Percentiles rank a stretch among this genome's conserved stretches.
phyloP scores from a whole-genome alignment of 2,329 filamentous ascomycete genomes.

The Epichloe brachyelytri region DNA sequence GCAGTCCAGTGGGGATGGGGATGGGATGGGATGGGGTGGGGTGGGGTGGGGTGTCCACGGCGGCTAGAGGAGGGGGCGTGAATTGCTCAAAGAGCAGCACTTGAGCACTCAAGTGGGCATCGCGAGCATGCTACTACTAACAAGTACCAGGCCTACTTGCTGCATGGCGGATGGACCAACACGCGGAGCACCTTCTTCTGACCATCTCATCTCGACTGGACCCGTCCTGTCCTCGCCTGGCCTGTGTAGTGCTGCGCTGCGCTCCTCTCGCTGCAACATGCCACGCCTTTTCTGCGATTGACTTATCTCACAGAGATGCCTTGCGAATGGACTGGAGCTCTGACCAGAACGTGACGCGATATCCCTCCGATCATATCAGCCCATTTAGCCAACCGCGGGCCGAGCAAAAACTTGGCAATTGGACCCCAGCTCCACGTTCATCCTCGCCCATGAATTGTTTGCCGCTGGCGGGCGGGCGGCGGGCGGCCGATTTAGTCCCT shows the following conservation, averaged over 20 bases:
- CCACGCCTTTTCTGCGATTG: background rate
- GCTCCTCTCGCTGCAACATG: background rate
- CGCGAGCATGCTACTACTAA: no score
- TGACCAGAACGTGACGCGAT: background rate
- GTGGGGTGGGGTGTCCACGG: background rate
- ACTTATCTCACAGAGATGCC: background rate
- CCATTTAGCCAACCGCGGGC: background rate
- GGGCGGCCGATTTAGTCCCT: background rate
- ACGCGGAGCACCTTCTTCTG: no score
- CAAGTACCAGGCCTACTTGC: no score
- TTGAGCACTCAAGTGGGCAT: no score
- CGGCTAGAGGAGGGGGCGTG: conserved; percentile 2
- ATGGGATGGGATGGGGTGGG: background rate
- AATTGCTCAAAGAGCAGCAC: background rate
- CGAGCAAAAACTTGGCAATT: background rate
- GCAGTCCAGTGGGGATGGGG: background rate
- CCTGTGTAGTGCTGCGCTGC: background rate
- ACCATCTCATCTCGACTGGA: no score
- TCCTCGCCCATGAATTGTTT: background rate
- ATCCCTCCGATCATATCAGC: background rate
- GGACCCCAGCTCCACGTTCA: background rate
- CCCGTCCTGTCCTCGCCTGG: background rate
- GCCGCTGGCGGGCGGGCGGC: no score
- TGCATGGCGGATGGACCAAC: no score
- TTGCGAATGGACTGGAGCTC: background rate